Base-by-base conservation (phyloP, 768 basidiomycete genomes). In the Psilocybe cyanescens region DNA sequence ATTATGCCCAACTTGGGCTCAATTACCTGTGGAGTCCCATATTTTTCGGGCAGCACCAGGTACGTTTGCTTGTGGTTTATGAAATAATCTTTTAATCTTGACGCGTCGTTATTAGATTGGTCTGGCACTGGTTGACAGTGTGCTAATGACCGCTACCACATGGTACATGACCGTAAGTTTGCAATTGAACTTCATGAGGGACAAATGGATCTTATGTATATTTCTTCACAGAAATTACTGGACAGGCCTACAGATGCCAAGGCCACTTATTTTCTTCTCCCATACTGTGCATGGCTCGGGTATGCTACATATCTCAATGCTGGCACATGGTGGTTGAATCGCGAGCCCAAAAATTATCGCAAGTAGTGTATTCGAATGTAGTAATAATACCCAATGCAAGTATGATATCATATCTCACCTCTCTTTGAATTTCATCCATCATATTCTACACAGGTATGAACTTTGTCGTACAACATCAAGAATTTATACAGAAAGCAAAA, bases 301-400 rank as follows among this genome's bases (percentile, higher is more conserved):
- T 89, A 83, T 66, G 87, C 85, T 8, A 86, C 86, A 8, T 91
- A 90, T 74, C 77, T 91, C 44, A 90, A 89, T 69, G 86, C 77
- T n/a, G 86, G 86, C 0, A 79, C 83, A 50, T 86, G 86, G 79
- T 86, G 79, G 76, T 71, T 85, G 67, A 87, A 86, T 67, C 72
- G 68, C 37, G 44, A 55, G 7, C 47, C 61, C 17, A 59, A 56
- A 55, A 9, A 39, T 17, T 16, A 8, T 4, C 58, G 57, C 37
- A 63, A 63, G 53, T 63, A 62, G 46, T 57, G 3, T 46, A 33
- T 44, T 44, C 41, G 11, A 35, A 9, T n/a, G 41, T 11, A 44
- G 14, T 11, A 44, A 14, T n/a, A 44, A 44, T 44, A 44, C 41
- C 41, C 6, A 17, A 44, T 11, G 11, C 8, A 16, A 12, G 14